Evolutionary conservation across 2,329 filamentous ascomycete species (phyloP).

Genomic region (Penicillium aurantiogriseum): DNA sequence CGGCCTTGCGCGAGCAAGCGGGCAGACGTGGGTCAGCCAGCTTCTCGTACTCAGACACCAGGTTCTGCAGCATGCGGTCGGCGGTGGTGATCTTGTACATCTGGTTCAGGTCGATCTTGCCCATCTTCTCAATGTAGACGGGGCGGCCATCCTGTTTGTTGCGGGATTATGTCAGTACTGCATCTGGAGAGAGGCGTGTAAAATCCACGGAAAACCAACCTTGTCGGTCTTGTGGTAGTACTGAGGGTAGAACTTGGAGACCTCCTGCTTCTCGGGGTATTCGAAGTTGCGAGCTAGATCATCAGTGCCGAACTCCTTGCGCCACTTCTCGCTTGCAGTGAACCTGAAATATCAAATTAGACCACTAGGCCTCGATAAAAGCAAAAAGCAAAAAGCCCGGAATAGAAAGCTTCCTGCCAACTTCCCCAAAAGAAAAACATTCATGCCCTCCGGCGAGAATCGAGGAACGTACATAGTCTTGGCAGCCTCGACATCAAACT

Average conservation of each 20-base stretch:
- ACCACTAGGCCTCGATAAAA: neutral
- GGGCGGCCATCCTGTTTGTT: conserved; percentile 79
- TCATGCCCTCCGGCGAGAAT: conserved; percentile 3
- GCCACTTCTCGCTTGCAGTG: conserved; percentile 85
- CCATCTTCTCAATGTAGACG: conserved; percentile 94
- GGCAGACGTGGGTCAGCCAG: conserved; percentile 88
- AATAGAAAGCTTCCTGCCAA: neutral
- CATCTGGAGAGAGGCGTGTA: neutral
- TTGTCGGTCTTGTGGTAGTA: conserved; percentile 86
- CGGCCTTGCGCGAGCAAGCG: conserved; percentile 89
- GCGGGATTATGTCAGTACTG: neutral
- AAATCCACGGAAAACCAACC: conserved; percentile 37
- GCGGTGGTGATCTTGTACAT: conserved; percentile 91
- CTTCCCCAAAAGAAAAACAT: neutral
- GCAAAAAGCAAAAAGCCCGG: neutral
- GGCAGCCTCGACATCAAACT: conserved; percentile 81
- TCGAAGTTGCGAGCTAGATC: conserved; percentile 77
- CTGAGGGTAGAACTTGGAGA: conserved; percentile 92
- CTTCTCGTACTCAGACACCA: conserved; percentile 97
- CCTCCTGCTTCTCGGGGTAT: conserved; percentile 78
- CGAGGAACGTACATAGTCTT: conserved; percentile 75
- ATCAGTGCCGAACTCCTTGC: conserved; percentile 81
- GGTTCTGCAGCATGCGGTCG: conserved; percentile 94
- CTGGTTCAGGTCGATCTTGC: conserved; percentile 83
- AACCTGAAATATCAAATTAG: conserved; percentile 63